Base-by-base conservation (phyloP, 208 protist genomes). In the Crithidia sp. region DNA sequence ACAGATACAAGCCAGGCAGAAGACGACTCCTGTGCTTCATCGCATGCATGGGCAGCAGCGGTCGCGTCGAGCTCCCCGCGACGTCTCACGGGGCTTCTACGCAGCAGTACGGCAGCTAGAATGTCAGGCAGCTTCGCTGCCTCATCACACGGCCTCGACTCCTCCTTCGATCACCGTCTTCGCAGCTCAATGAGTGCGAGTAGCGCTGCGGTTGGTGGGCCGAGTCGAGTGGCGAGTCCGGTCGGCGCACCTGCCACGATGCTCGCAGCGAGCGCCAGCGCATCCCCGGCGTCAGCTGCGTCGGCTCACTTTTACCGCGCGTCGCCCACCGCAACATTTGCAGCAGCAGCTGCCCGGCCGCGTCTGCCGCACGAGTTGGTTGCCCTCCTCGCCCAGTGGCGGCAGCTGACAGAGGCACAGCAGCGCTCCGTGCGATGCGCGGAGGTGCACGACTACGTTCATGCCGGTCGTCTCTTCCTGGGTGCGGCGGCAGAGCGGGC, bases 391-490 rank as follows among this genome's bases (percentile, higher is more conserved):
- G 44, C 13, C 0, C 67, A 50, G 57, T 79, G 74, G 74, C 36
- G 53, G 45, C 74, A 69, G 16, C 45, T 79, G 9, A 45, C 65
- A 0, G 60, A 57, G 5, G 8, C 14, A 4, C 74, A 79, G 54
- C 74, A 69, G 19, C 74, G 74, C 3, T 47, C 60, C 0, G 13
- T 79, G 16, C 74, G 57, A 2, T 53, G 64, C 50, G 61, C 19
- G 8, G 74, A 79, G 54, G 74, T 74, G 50, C 47, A 50, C 7
- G 67, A 67, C 39, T 79, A 74, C 67, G 2, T 73, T 0, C 12
- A 19, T 4, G 74, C 74, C 5, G 52, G 52, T 10, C 67, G 59
- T 0, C 52, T 79, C 14, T 79, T 79, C 28, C 50, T 79, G 5
- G 67, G 44, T 7, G 74, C 74, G 0, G 74, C 74, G 4, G 61